Evolutionary conservation across 768 basidiomycete genomes (phyloP), one percentile per base, ranked within the genome.

Genomic region (Ephemerocybe angulata): DNA sequence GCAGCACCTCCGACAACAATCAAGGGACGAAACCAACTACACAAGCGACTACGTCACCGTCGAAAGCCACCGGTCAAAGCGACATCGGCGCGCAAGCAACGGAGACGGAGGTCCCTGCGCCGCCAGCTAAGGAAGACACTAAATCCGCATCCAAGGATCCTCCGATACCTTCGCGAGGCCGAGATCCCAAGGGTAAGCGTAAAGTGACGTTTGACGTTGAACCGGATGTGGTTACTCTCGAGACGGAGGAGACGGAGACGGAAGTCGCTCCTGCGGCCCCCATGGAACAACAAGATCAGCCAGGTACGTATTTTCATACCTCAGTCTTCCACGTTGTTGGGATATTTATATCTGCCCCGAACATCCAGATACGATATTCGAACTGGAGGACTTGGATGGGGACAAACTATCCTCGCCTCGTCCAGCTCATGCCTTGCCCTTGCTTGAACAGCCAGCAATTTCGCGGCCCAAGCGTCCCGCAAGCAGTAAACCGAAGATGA

Each of bases 131-230:
- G 28, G 24, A 50, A 33, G 30, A 13, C n/a, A 12, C 13, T 19
- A 31, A 27, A 15, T n/a, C 44, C 17, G 29, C 15, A 15, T 19
- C 30, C 15, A 30, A 33, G n/a, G 42, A 43, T n/a, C 44, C 53
- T 15, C 51, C 61, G 24, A 56, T 49, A 8, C 53, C 62, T 19
- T 62, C 66, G 59, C 70, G 67, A 54, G 67, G 60, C 54, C 66
- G 63, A 61, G 69, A 71, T 55, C 64, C 58, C 41, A 73, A 87
- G 73, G 74, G 76, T 48, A 88, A 84, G 67, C 75, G 82, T 57
- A 87, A 83, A 66, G 86, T 90, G 28, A 88, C 86, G 8, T 90
- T 90, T 61, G 80, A 90, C 58, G 79, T 86, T 47, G 73, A 85
- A 63, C 80, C 84, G 21, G 82, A 76, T 35, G 76, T 79, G 11